Evolutionary conservation across 345 rosid species (phyloP), one percentile per base, ranked within the genome.

Genomic region (Rhodomyrtus tomentosa): DNA sequence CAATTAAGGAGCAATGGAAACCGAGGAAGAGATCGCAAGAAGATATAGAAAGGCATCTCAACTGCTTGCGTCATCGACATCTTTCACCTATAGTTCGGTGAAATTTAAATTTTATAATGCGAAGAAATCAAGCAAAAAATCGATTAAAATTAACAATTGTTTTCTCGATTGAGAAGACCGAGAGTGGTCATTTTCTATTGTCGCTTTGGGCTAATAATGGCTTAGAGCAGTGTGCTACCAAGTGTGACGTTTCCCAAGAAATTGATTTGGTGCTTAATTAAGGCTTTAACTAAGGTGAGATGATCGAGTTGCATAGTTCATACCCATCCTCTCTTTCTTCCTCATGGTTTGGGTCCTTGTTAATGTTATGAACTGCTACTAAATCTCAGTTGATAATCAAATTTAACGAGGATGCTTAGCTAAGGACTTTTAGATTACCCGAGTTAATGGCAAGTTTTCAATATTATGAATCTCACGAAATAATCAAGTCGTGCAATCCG

Each of bases 21-120:
- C n/a, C n/a, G n/a, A n/a, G n/a, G n/a, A n/a, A n/a, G n/a, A n/a
- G n/a, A n/a, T n/a, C n/a, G n/a, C n/a, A n/a, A n/a, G n/a, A n/a
- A n/a, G n/a, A n/a, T n/a, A n/a, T n/a, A n/a, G n/a, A n/a, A n/a
- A n/a, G n/a, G n/a, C n/a, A n/a, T n/a, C n/a, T n/a, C n/a, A 18
- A 58, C n/a, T 58, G n/a, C 36, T 0, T 58, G 5, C 68, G n/a
- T 13, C 13, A 1, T n/a, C 36, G n/a, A 18, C 68, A 12, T n/a
- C 25, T n/a, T 25, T 54, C 3, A 18, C 5, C 11, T n/a, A 4
- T 2, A 10, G 24, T 14, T 29, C 29, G 5, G 0, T 10, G 24
- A 5, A 55, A 55, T 55, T 55, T 9, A 24, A 10, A 55, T 55
- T 24, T 55, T 3, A 55, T 24, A 25, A 25, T 25, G 15, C 3